Percentiles rank a stretch among this genome's conserved stretches.
Conservation (phyloP, 1,284 basidiomycete genomes). For the Singerocomus inundabilis region DNA sequence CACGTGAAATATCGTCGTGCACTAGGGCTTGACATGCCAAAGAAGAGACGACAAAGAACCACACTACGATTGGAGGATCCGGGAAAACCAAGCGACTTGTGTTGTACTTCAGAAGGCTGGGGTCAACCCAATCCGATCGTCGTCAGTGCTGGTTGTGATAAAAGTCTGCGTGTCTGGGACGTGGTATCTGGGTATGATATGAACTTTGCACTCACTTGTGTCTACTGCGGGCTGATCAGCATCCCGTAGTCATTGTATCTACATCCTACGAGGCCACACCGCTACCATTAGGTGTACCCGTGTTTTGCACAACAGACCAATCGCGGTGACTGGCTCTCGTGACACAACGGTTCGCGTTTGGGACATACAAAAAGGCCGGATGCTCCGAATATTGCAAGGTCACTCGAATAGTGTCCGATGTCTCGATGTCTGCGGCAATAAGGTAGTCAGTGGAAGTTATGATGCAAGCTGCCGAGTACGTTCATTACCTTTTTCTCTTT, state of each 20-base stretch:
- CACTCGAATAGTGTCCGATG: conserved; percentile 86
- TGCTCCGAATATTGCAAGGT: conserved; percentile 72
- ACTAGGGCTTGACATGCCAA: conserved; percentile 27
- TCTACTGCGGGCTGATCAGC: conserved; percentile 4
- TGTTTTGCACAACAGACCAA: conserved; percentile 82
- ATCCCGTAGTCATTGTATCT: conserved; percentile 65
- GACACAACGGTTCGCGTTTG: conserved; percentile 89
- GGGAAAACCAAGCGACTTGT: conserved; percentile 56
- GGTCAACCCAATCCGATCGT: conserved; percentile 68
- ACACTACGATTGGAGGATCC: conserved; percentile 8
- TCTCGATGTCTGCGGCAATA: conserved; percentile 82
- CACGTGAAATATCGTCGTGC: conserved; percentile 30
- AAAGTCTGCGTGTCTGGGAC: conserved; percentile 91
- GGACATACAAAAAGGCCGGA: conserved; percentile 82
- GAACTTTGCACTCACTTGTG: neutral
- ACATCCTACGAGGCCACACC: conserved; percentile 81
- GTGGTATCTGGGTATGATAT: conserved; percentile 75
- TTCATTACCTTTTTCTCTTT: conserved; percentile 5
- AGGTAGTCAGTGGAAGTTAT: conserved; percentile 87
- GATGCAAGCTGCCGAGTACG: conserved; percentile 80
- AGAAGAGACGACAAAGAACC: conserved; percentile 12
- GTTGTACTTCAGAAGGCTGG: conserved; percentile 60
- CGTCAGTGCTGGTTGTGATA: conserved; percentile 92
- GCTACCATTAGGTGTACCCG: conserved; percentile 93
- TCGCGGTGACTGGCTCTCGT: conserved; percentile 88